Evolutionary conservation across 257 asterid genomes (phyloP), one percentile per base, ranked within the genome.

Genomic region (Penstemon barbatus): DNA sequence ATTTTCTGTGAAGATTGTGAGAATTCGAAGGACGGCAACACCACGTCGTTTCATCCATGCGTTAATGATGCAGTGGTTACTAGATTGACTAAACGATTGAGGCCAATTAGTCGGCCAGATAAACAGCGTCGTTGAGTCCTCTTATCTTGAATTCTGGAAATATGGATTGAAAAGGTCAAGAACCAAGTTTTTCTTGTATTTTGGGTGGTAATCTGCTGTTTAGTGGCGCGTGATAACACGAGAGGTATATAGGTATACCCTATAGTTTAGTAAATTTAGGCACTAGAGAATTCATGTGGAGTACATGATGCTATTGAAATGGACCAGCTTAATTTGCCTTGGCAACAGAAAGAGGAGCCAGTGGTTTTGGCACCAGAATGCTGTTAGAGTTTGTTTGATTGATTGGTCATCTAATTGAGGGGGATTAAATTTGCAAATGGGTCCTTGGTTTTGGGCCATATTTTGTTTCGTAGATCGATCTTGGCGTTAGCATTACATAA

Each of bases 41-140:
- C 77, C 69, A 4, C 83, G 69, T 62, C 80, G 75, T 92, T 92
- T 39, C 98, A 92, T 66, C 90, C 54, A 38, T 92, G 98, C 69
- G 83, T 71, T 3, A 86, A 88, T 63, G 97, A 92, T 74, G 74
- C 77, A 70, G 81, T 81, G 11, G 19, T 88, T 46, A 43, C 69
- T 38, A 37, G 60, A 75, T 74, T 83, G 71, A 19, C 63, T 53
- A 33, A 79, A 42, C 76, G 68, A 66, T 74, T 68, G 36, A 93
- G 91, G 45, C 96, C 96, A 77, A 77, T 92, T 45, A 50, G 59
- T 0, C 80, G 85, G 79, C 92, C 87, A n/a, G 56, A 15, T n/a
- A 65, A 82, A 56, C 50, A 69, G 63, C 36, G 39, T 61, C 12
- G 48, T 4, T 81, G 69, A 73, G 9, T 41, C 7, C 19, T 45